Conservation (phyloP, 768 basidiomycete species). For the Lepiota subincarnata region DNA sequence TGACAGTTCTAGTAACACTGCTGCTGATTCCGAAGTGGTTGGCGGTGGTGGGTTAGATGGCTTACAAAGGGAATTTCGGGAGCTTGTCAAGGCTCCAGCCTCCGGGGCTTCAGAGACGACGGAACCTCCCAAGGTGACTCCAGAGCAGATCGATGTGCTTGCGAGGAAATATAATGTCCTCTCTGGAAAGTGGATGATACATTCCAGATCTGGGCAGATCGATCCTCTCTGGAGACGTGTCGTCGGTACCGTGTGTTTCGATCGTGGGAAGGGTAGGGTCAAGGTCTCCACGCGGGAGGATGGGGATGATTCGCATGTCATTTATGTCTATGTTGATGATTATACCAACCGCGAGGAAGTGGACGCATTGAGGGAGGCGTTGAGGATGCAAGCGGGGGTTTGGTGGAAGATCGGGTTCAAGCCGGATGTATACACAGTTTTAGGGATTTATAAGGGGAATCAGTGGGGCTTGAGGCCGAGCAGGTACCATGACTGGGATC, state of each 20-base stretch:
- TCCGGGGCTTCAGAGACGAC: background rate
- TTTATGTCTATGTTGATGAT: conserved; percentile 31
- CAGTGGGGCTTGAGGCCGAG: conserved; percentile 32
- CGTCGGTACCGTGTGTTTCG: conserved; percentile 24
- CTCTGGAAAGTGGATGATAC: conserved; percentile 37
- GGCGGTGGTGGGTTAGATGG: background rate
- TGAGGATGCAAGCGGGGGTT: conserved; percentile 25
- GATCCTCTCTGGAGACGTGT: conserved; percentile 34
- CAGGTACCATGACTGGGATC: conserved; percentile 20
- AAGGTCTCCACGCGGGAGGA: conserved; percentile 34
- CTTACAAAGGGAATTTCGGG: conserved; percentile 15
- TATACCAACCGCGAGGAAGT: conserved; percentile 25
- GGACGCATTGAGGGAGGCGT: conserved; percentile 25
- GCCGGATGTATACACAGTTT: conserved; percentile 34
- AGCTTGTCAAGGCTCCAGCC: conserved; percentile 15
- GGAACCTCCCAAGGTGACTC: conserved; percentile 19
- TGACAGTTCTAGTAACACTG: background rate
- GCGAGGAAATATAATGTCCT: conserved; percentile 28
- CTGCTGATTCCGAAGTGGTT: too few species aligned
- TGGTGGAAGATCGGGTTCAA: conserved; percentile 34
- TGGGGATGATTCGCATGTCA: conserved; percentile 28
- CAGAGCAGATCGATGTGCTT: conserved; percentile 28
- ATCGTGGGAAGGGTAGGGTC: conserved; percentile 23
- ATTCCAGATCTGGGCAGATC: conserved; percentile 24
- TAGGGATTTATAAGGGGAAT: conserved; percentile 34